Percentiles rank a stretch among this genome's conserved stretches.
phyloP scores from a whole-genome alignment of 2,329 filamentous ascomycete genomes.

The Talaromyces sp. region DNA sequence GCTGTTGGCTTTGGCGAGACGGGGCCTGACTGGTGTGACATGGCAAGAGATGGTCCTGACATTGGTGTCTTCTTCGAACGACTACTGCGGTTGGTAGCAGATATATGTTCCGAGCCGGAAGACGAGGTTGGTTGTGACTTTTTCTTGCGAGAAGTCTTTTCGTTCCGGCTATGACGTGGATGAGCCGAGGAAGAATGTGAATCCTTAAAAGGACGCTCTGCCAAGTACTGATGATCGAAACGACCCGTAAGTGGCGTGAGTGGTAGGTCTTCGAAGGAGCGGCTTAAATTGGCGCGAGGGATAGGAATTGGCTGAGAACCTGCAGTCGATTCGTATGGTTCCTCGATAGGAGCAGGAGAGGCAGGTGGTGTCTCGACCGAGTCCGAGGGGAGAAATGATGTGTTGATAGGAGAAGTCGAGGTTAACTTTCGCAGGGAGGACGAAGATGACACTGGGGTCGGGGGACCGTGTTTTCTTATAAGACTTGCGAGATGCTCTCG shows the following conservation, averaged over 20 bases:
- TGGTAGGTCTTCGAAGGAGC: slow-evolving; percentile 33
- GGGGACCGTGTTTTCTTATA: slow-evolving; percentile 38
- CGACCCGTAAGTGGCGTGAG: slow-evolving; percentile 39
- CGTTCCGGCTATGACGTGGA: slow-evolving; percentile 19
- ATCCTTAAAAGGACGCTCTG: slow-evolving; percentile 25
- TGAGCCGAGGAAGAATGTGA: slow-evolving; percentile 23
- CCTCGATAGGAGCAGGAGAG: slow-evolving; percentile 29
- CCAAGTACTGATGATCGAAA: slow-evolving; percentile 37
- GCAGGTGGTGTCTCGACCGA: slow-evolving; percentile 20
- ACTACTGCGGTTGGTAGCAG: slow-evolving; percentile 14
- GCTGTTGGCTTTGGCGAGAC: slow-evolving; percentile 30
- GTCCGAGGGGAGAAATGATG: slow-evolving; percentile 28
- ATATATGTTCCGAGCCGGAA: slow-evolving; percentile 15
- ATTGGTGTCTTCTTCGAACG: slow-evolving; percentile 18
- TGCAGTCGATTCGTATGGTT: slow-evolving; percentile 28
- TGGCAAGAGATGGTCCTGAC: slow-evolving; percentile 21
- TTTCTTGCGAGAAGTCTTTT: slow-evolving; percentile 20
- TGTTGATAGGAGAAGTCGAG: slow-evolving; percentile 37
- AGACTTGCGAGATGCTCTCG: slow-evolving; percentile 37
- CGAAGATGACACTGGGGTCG: slow-evolving; percentile 36
- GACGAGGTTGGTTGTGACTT: slow-evolving; percentile 19
- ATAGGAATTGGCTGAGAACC: slow-evolving; percentile 37
- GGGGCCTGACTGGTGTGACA: slow-evolving; percentile 37
- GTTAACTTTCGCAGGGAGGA: slow-evolving; percentile 39
- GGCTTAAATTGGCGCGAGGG: slow-evolving; percentile 26